Percentiles rank a stretch among this genome's conserved stretches.
Conservation (phyloP, 352 stramenopile species). For the Phytophthora hibernalis region DNA sequence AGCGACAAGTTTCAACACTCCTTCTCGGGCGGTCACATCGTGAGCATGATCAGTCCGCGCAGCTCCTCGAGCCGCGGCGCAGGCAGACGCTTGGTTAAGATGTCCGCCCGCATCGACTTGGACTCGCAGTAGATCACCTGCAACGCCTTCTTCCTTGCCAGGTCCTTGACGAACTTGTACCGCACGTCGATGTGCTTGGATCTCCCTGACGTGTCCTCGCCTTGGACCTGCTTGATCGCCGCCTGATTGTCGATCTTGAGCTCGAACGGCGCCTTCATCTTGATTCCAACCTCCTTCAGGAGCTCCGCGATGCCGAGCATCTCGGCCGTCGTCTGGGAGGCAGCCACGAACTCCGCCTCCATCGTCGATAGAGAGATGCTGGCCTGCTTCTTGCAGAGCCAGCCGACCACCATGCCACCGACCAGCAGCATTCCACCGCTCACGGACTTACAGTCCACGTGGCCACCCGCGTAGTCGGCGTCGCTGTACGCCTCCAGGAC, state of each 20-base stretch:
- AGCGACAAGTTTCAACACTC: too few relatives aligned
- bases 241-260: neutral
- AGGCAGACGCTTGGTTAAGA: slow-evolving; percentile 14
- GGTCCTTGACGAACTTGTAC: slow-evolving; percentile 23
- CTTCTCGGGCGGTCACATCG: too few relatives aligned
- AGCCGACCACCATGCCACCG: neutral
- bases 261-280: neutral
- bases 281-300: neutral
- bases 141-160: slow-evolving; percentile 5
- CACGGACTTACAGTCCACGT: neutral
- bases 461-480: slow-evolving; percentile 31
- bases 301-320: neutral
- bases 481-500: slow-evolving; percentile 27
- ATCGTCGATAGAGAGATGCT: neutral
- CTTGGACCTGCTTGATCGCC: neutral
- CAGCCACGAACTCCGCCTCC: neutral
- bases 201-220: neutral
- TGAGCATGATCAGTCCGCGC: slow-evolving; percentile 4
- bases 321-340: neutral
- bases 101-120: slow-evolving; percentile 19
- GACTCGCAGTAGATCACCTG: slow-evolving; percentile 19
- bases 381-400: slow-evolving; percentile 1
- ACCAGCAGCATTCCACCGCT: neutral
- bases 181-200: slow-evolving; percentile 22
- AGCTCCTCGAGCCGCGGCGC: slow-evolving; percentile 13